Evolutionary conservation across 805 yeast species (phyloP).

Genomic region (Metschnikowia reukaufii): DNA sequence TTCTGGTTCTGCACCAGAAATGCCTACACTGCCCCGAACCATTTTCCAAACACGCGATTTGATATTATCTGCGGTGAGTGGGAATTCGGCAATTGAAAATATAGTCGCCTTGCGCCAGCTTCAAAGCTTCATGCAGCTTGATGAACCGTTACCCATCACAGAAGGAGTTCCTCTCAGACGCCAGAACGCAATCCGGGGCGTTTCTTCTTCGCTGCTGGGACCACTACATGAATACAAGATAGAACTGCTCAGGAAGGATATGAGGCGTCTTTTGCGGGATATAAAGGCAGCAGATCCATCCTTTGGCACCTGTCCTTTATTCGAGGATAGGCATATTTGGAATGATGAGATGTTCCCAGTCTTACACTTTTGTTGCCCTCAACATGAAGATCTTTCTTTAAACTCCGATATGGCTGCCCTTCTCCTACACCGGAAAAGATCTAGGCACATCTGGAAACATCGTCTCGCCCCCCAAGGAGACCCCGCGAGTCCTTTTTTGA

Average conservation of each 20-base stretch:
- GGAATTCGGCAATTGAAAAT: slow-evolving; percentile 23
- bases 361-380: background rate
- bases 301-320: slow-evolving; percentile 15
- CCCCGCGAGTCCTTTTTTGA: too few species aligned
- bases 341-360: background rate
- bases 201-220: background rate
- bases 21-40: background rate
- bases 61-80: slow-evolving; percentile 29
- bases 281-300: slow-evolving; percentile 5
- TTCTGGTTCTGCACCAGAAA: background rate
- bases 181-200: slow-evolving; percentile 33
- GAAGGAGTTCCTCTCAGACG: slow-evolving; percentile 29
- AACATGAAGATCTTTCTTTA: background rate
- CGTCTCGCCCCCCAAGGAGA: background rate
- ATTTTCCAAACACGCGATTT: slow-evolving; percentile 18
- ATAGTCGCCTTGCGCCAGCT: slow-evolving; percentile 2
- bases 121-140: background rate
- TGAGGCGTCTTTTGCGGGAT: slow-evolving; percentile 7
- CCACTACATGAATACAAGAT: background rate
- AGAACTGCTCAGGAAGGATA: slow-evolving; percentile 3
- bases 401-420: background rate
- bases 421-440: background rate
- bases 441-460: background rate
- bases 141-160: background rate
- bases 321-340: slow-evolving; percentile 7